Evolutionary conservation across 768 basidiomycete species (phyloP).

Genomic region (Tylopilus intermedius): DNA sequence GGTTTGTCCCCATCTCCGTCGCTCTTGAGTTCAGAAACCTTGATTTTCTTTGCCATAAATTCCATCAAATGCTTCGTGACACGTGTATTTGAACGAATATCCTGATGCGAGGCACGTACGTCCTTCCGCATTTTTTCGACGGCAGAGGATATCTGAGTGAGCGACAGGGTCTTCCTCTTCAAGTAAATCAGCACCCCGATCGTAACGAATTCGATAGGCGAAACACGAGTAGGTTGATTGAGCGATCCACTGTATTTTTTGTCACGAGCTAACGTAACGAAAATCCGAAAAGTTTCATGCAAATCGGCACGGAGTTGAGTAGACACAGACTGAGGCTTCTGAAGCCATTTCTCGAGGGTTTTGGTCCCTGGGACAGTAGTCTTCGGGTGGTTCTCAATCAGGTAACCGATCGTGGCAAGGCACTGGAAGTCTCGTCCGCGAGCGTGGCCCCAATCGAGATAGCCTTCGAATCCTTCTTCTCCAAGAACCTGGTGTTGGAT

Average conservation of each 20-base stretch:
- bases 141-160: conserved; percentile 41
- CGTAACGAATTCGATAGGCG: conserved; percentile 45
- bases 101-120: conserved; percentile 35
- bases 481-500: conserved; percentile 35
- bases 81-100: conserved; percentile 38
- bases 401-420: conserved; percentile 34
- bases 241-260: conserved; percentile 31
- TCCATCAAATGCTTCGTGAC: conserved; percentile 32
- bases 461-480: conserved; percentile 33
- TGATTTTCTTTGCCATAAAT: conserved; percentile 30
- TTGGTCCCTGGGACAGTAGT: conserved; percentile 22
- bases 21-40: conserved; percentile 29
- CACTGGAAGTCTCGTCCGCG: conserved; percentile 46
- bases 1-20: conserved; percentile 31
- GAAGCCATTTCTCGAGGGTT: conserved; percentile 36
- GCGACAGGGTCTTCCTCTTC: conserved; percentile 29
- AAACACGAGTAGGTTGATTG: conserved; percentile 33
- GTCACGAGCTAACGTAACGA: conserved; percentile 31
- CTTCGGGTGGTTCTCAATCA: conserved; percentile 30
- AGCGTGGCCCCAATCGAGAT: conserved; percentile 40
- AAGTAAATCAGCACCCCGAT: conserved; percentile 38
- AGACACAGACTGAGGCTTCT: conserved; percentile 23
- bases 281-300: conserved; percentile 32
- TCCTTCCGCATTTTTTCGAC: conserved; percentile 37
- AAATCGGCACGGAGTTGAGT: conserved; percentile 25